Percentiles rank a stretch among this genome's conserved stretches.
Evolutionary conservation across 768 basidiomycete genomes (phyloP).

Genomic region (Cystobasidium tubakii): DNA sequence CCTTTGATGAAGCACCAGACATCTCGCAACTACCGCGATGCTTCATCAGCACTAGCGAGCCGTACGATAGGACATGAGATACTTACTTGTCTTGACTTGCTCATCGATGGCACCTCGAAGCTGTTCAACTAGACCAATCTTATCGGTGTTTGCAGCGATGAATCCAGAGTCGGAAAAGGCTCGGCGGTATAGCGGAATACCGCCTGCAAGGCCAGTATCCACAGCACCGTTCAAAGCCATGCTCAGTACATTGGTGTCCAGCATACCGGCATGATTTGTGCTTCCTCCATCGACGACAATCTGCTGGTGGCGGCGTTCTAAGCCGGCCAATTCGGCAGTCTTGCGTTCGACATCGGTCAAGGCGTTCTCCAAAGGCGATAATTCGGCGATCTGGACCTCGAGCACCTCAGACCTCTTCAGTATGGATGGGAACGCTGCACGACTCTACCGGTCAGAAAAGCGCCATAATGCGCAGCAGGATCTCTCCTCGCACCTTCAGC

Average conservation of each 20-base stretch:
- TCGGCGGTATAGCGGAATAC: conserved; percentile 65
- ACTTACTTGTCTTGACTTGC: conserved; percentile 56
- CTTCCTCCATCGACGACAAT: conserved; percentile 46
- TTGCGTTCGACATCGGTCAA: conserved; percentile 72
- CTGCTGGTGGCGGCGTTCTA: conserved; percentile 60
- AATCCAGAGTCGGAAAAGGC: conserved; percentile 71
- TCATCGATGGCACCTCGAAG: conserved; percentile 71
- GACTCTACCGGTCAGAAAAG: neutral
- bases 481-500: conserved; percentile 41
- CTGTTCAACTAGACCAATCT: conserved; percentile 65
- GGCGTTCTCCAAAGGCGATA: conserved; percentile 79
- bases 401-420: conserved; percentile 81
- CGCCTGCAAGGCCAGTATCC: conserved; percentile 71
- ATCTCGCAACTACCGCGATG: conserved; percentile 71
- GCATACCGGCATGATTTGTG: neutral
- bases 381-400: conserved; percentile 63
- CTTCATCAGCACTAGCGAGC: too few relatives aligned
- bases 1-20: conserved; percentile 72
- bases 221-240: conserved; percentile 83
- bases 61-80: too few relatives aligned
- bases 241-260: conserved; percentile 69
- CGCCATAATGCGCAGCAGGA: too few relatives aligned
- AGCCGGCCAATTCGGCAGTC: conserved; percentile 66
- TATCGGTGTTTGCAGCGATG: conserved; percentile 62
- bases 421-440: conserved; percentile 73